Evolutionary conservation across 2,329 filamentous ascomycete species (phyloP), one percentile per base, ranked within the genome.

Genomic region (Grosmannia penicillata): DNA sequence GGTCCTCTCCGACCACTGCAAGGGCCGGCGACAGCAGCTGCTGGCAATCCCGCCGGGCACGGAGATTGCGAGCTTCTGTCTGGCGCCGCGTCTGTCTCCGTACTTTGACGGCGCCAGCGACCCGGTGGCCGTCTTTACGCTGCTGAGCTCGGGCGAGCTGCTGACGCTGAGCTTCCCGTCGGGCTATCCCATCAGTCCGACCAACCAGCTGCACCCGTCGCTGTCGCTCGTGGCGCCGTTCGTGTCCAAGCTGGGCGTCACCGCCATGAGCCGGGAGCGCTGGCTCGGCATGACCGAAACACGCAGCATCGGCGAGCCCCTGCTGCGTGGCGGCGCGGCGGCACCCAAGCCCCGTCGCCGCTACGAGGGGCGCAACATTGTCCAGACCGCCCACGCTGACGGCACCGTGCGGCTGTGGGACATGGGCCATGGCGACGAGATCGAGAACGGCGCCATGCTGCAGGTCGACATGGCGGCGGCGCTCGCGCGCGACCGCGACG

Each of bases 371-470:
- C 74, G 91, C 34, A 93, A 86, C 41, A 73, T 96, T 32, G 70
- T 94, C 7, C 81, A 89, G 44, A 84, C 83, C 5, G 80, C 85
- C 0, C 89, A 98, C 55, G 85, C 80, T 4, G 91, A 98, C 57
- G 85, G 87, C 38, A 93, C 82, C 0, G 67, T 98, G n/a, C 71
- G 87, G 24, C 65, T 96, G 7, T 98, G 87, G 86, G 91, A 98
- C 57, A 75, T 80, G 17, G 91, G 91, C 0, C 82, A 93, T 51
- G 82, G 76, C 13, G 91, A 98, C 52, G 84, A 95, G 51, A 82
- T 98, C 36, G 91, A 98, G 56, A 96, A 96, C 50, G 69, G 75
- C 11, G 66, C 68, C 4, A 69, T 84, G 38, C 62, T 96, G 19
- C 89, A 98, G 59, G 76, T 93, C 6, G 89, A 98, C 51, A 66